Base-by-base conservation (phyloP, 176 grass and related monocot genomes). In the Carex scoparia region DNA sequence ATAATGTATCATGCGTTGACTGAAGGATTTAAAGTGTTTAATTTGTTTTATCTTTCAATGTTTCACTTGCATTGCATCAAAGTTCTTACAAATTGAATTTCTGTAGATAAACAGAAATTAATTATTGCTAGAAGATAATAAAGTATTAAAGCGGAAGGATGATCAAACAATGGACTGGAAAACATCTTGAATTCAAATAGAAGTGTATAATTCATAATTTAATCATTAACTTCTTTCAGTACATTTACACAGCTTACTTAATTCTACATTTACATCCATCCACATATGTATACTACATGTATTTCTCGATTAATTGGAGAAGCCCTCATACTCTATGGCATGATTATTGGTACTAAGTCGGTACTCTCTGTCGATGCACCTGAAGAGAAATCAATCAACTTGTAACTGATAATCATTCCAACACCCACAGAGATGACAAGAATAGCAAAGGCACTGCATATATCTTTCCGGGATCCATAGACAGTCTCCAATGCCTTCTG, bases 381-480 rank as follows among this genome's bases (percentile, higher is more conserved):
- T 0, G 35, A 71, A 48, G 23, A 10, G 19, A 15, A 4, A 38
- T 16, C 18, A 10, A 48, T 23, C 46, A 83, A 55, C 23, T 68
- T 83, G 80, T 42, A 42, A 62, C 61, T 82, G 44, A 83, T 32
- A 15, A 83, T 48, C 61, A 83, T 69, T 54, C 61, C 81, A 64
- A 83, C 81, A n/a, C 81, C 81, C 42, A 83, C 65, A 67, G 81
- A 83, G 13, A 83, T 32, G 44, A 83, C 63, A 32, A 83, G 18
- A 64, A 57, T 28, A 28, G 81, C 35, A 69, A 83, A 83, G 53
- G 81, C 7, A 9, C 46, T 54, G 62, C 81, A 83, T 69, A 83
- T 83, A 18, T 10, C 23, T 54, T 83, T 83, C 63, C 61, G 69
- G 37, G 81, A 83, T 31, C 12, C 46, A 53, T 37, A 83, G 31